phyloP scores from a whole-genome alignment of 768 basidiomycete species.

The Sarcomyxa edulis region DNA sequence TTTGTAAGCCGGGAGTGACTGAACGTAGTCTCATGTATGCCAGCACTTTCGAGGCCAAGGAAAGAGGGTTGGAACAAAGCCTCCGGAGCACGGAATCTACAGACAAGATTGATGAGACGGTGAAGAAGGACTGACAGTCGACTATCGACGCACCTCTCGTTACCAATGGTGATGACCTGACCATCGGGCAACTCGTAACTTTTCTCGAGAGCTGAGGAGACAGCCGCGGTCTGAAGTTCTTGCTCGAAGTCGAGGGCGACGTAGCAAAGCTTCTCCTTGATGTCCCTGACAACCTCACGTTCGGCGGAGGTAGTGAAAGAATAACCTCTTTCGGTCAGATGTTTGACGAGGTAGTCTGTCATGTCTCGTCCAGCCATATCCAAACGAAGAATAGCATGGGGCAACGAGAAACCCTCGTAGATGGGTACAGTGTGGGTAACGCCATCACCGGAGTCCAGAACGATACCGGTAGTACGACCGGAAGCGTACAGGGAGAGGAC shows the following conservation, averaged over 20 bases:
- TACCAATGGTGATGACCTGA: conserved; percentile 70
- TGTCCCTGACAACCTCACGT: conserved; percentile 69
- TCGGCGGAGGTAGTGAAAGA: conserved; percentile 69
- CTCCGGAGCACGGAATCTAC: conserved; percentile 84
- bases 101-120: conserved; percentile 41
- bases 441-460: conserved; percentile 94
- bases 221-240: conserved; percentile 69
- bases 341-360: conserved; percentile 68
- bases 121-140: conserved; percentile 34
- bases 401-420: conserved; percentile 89
- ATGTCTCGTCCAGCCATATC: conserved; percentile 91
- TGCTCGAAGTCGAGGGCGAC: conserved; percentile 76
- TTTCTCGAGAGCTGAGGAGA: conserved; percentile 67
- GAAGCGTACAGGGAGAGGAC: conserved; percentile 89
- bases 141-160: conserved; percentile 44
- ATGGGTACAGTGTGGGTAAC: conserved; percentile 95
- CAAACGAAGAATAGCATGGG: conserved; percentile 88
- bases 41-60: conserved; percentile 81
- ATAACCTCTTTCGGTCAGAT: conserved; percentile 64
- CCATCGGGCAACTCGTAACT: conserved; percentile 70
- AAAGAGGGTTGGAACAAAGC: conserved; percentile 93
- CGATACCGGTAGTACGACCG: conserved; percentile 91
- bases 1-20: conserved; percentile 24
- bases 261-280: conserved; percentile 77
- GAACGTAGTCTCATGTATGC: conserved; percentile 88